Base-by-base conservation (phyloP, 495 filamentous ascomycete genomes). In the Penicillium roqueforti region DNA sequence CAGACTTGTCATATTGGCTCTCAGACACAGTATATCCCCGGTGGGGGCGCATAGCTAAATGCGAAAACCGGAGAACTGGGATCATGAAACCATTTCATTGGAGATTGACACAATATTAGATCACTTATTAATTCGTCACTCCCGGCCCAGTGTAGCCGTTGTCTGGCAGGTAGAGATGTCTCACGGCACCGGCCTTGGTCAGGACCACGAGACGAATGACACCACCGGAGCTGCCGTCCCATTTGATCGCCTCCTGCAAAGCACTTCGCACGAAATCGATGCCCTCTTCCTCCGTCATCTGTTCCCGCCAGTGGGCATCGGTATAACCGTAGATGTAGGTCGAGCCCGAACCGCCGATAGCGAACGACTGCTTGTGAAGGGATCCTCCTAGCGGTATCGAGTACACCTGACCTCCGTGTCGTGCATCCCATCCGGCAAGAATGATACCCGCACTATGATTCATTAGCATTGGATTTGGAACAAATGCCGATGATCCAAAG, bases 311-410 rank as follows among this genome's bases (percentile, higher is more conserved):
- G 79, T 98, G 82, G 46, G 91, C 85, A 70, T 98, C 92, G 68
- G 93, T 97, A 77, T 92, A 97, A 58, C 93, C 93, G 77, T 96
- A 97, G 73, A 98, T 98, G 77, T 97, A 98, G 45, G 93, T 97
- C 61, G 92, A 97, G 13, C 93, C 93, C 8, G 92, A 97, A 47
- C 93, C 93, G 59, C 95, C 92, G 58, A 98, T 98, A 36, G 95
- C 82, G 63, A 96, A 98, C 11, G 91, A 65, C 71, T 97, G 92
- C 78, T 96, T 96, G 83, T 98, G 93, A 56, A 98, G 83, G 25
- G 93, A 97, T 49, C 93, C 95, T 68, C 93, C 95, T 41, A 97
- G 79, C 3, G 93, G 95, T 66, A 98, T 97, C 66, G 89, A 90
- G 74, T 96, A 98, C 29, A 97, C 92, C 66, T 96, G 91, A 41